A percentile compares a stretch with the other conserved stretches of the same genome.
Evolutionary conservation across 495 filamentous ascomycete species (phyloP).

Genomic region (Neurospora sublineolata): DNA sequence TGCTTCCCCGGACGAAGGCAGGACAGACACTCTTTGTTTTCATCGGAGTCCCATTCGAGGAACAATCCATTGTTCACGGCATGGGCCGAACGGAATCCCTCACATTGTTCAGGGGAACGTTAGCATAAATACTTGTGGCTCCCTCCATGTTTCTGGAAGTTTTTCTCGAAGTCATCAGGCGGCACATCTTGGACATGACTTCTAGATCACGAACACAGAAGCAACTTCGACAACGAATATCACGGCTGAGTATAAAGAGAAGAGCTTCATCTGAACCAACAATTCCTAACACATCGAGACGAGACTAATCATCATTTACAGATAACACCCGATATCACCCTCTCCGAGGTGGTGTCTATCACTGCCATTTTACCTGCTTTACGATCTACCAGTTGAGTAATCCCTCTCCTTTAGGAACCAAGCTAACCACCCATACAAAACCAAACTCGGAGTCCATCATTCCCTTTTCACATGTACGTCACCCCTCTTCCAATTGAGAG

Average conservation of each 20-base stretch:
- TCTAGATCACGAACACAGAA: neutral
- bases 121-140: neutral
- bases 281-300: neutral
- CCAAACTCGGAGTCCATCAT: neutral
- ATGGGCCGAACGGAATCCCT: neutral
- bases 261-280: neutral
- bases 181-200: neutral
- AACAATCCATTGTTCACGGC: neutral
- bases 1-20: neutral
- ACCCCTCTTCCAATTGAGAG: neutral
- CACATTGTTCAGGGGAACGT: neutral
- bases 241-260: neutral
- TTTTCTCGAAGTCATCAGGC: neutral
- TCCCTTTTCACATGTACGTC: neutral
- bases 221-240: neutral
- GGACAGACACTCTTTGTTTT: neutral
- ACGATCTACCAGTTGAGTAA: neutral
- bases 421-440: neutral
- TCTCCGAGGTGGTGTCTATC: neutral
- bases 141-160: neutral
- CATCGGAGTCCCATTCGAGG: neutral
- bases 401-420: neutral
- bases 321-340: neutral
- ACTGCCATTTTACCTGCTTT: neutral
- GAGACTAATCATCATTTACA: neutral